Conservation (phyloP, 2,329 filamentous ascomycete species). For the Aspergillus oerlinghausenensis region DNA sequence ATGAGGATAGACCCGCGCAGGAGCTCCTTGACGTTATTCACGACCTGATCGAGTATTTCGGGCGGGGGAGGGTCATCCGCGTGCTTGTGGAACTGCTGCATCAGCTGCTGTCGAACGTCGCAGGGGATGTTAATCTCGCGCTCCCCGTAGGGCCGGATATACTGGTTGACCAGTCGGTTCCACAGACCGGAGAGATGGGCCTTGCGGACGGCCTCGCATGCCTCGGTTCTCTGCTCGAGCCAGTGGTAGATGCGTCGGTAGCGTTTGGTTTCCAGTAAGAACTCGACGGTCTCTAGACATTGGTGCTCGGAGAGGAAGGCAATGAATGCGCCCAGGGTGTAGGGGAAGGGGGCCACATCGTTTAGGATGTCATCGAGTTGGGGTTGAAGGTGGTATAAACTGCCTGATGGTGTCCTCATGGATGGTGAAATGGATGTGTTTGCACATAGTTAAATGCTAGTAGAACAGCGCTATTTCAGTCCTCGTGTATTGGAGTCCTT, state of each 20-base stretch:
- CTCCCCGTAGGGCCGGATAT: not conserved
- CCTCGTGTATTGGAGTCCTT: not conserved
- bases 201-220: not conserved
- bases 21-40: not conserved
- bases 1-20: conserved; percentile 2
- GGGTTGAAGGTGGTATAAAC: conserved; percentile 46
- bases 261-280: conserved; percentile 81
- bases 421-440: not conserved
- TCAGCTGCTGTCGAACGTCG: not conserved
- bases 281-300: conserved; percentile 87
- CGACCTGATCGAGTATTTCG: not conserved
- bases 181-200: not conserved
- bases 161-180: not conserved
- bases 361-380: conserved; percentile 77
- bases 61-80: not conserved
- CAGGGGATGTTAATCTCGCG: not conserved
- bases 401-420: not conserved
- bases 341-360: conserved; percentile 75
- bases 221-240: conserved; percentile 30
- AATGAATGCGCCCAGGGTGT: conserved; percentile 83
- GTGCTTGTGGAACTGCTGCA: not conserved
- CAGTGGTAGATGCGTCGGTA: conserved; percentile 61
- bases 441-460: not conserved
- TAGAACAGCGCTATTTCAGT: not conserved
- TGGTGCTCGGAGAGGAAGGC: conserved; percentile 90